A percentile compares a stretch with the other conserved stretches of the same genome.
phyloP scores from a whole-genome alignment of 1,284 basidiomycete genomes.

The Cerrena zonata region DNA sequence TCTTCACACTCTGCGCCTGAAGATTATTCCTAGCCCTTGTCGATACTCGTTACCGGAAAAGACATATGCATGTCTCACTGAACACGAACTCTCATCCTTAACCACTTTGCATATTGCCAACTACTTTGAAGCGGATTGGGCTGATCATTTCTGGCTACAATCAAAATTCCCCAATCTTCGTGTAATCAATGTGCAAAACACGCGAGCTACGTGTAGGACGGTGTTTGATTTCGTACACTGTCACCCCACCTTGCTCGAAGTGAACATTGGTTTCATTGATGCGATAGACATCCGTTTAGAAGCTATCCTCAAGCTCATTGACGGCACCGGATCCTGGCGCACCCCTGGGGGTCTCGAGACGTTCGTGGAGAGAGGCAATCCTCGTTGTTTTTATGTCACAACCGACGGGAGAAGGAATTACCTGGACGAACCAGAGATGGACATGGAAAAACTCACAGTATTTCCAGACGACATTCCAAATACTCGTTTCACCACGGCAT shows the following conservation, averaged over 20 bases:
- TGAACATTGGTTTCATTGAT: constrained; percentile 4
- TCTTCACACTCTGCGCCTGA: background rate
- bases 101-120: background rate
- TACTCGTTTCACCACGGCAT: constrained; percentile 3
- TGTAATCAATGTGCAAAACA: constrained; percentile 7
- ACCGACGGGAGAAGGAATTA: background rate
- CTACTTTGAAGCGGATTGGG: background rate
- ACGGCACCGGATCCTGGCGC: constrained; percentile 11
- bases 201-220: background rate
- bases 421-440: background rate
- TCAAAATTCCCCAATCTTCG: constrained; percentile 8
- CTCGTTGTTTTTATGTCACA: background rate
- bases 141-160: background rate
- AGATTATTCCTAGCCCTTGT: too few species aligned
- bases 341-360: background rate
- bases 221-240: constrained; percentile 12
- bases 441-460: background rate
- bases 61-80: too few species aligned
- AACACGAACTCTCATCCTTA: background rate
- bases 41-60: too few species aligned
- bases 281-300: constrained; percentile 3
- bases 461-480: constrained; percentile 1
- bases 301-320: constrained; percentile 12
- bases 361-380: background rate
- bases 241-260: constrained; percentile 12